A percentile compares a stretch with the other conserved stretches of the same genome.
Evolutionary conservation across 306 rosid species (phyloP).

Genomic region (Styphnolobium japonicum): DNA sequence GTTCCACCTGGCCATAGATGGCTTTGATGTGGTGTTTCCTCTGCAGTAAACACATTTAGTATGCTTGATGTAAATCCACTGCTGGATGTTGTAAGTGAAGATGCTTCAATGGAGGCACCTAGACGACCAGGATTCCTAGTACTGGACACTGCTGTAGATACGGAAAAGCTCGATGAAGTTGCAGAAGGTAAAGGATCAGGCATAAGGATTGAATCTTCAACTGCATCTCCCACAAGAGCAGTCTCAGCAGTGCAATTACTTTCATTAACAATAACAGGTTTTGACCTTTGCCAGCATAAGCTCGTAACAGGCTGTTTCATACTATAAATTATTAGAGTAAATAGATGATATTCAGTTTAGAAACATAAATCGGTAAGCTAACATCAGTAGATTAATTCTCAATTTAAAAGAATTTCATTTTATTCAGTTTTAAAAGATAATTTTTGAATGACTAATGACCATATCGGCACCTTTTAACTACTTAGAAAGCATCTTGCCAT

Average conservation of each 20-base stretch:
- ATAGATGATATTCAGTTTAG: not conserved
- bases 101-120: constrained; percentile 52
- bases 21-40: constrained; percentile 76
- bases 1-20: constrained; percentile 83
- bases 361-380: constrained; percentile 5
- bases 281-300: constrained; percentile 98
- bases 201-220: constrained; percentile 97
- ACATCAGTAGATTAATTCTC: constrained; percentile 6
- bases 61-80: constrained; percentile 53
- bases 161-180: constrained; percentile 60
- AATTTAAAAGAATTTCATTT: not conserved
- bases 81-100: constrained; percentile 50
- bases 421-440: not conserved
- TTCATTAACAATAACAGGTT: constrained; percentile 84
- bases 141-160: constrained; percentile 52
- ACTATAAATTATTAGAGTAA: constrained; percentile 33
- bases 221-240: constrained; percentile 82
- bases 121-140: constrained; percentile 72
- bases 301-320: constrained; percentile 86
- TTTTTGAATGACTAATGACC: not conserved
- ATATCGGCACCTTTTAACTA: not conserved
- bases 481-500: not conserved
- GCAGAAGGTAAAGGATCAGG: constrained; percentile 96
- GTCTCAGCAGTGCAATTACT: constrained; percentile 73
- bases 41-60: constrained; percentile 45